A percentile compares a stretch with the other conserved stretches of the same genome.
phyloP scores from a whole-genome alignment of 2,329 filamentous ascomycete genomes.

The Arthrocladium fulminans region DNA sequence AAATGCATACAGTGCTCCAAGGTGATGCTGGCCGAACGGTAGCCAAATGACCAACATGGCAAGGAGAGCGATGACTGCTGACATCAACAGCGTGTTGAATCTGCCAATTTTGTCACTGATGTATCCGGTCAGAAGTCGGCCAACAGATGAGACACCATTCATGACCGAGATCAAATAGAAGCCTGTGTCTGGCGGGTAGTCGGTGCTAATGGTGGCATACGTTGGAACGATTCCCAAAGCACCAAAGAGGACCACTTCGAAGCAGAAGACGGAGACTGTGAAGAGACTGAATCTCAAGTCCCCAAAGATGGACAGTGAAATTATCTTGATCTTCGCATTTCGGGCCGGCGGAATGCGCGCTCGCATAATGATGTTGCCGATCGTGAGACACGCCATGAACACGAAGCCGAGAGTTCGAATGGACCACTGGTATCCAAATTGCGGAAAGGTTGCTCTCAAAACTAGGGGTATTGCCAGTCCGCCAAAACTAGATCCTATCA shows the following conservation, averaged over 20 bases:
- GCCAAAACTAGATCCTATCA: slow-evolving; percentile 32
- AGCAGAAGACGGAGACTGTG: slow-evolving; percentile 35
- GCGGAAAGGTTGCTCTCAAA: slow-evolving; percentile 25
- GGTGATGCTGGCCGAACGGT: slow-evolving; percentile 35
- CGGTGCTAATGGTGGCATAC: slow-evolving; percentile 33
- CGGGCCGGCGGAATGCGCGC: slow-evolving; percentile 27
- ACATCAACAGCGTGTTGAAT: slow-evolving; percentile 37
- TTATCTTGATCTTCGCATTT: slow-evolving; percentile 23
- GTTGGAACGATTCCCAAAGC: slow-evolving; percentile 41
- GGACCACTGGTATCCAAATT: slow-evolving; percentile 30
- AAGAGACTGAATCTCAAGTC: slow-evolving; percentile 37
- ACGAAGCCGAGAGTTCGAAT: slow-evolving; percentile 32
- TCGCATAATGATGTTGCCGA: slow-evolving; percentile 28
- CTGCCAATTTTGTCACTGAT: slow-evolving; percentile 37
- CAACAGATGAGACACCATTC: slow-evolving; percentile 36
- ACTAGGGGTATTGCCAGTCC: slow-evolving; percentile 32
- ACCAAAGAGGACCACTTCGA: slow-evolving; percentile 44
- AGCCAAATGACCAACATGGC: slow-evolving; percentile 38
- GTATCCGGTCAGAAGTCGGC: slow-evolving; percentile 38
- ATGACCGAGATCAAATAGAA: slow-evolving; percentile 39
- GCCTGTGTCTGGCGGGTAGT: slow-evolving; percentile 27
- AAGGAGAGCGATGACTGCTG: slow-evolving; percentile 31
- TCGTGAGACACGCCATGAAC: slow-evolving; percentile 27
- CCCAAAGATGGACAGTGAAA: slow-evolving; percentile 36
- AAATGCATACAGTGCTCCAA: slow-evolving; percentile 37